Percentiles rank a stretch among this genome's conserved stretches.
phyloP scores from a whole-genome alignment of 306 rosid genomes.

The Rubus idaeus region DNA sequence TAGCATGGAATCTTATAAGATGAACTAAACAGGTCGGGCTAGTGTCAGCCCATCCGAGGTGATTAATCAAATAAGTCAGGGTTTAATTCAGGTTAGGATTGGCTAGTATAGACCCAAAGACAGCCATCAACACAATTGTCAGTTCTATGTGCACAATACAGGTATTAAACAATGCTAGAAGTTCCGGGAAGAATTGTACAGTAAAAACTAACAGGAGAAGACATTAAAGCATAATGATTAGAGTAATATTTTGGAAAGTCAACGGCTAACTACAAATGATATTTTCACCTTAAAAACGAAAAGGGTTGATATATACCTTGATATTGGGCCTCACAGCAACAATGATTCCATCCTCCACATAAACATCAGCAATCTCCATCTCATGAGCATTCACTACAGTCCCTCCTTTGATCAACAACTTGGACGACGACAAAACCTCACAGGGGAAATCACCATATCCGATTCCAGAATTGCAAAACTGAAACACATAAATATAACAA shows the following conservation, averaged over 20 bases:
- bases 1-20: no score
- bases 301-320: conserved; percentile 26
- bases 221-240: not conserved
- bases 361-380: conserved; percentile 79
- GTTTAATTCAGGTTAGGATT: not conserved
- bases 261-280: not conserved
- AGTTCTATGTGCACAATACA: not conserved
- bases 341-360: conserved; percentile 73
- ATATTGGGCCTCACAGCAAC: conserved; percentile 70
- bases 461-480: conserved; percentile 77
- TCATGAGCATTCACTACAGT: conserved; percentile 78
- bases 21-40: not conserved
- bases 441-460: conserved; percentile 48
- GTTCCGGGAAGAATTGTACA: no score
- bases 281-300: not conserved
- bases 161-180: not conserved
- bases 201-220: no score
- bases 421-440: conserved; percentile 30
- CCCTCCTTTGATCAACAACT: conserved; percentile 80
- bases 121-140: no score
- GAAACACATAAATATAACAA: conserved; percentile 6
- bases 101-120: not conserved
- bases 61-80: no score
- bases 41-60: no score
- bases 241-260: not conserved